Base-by-base conservation (phyloP, 2,329 filamentous ascomycete genomes). In the Ustulina deusta region DNA sequence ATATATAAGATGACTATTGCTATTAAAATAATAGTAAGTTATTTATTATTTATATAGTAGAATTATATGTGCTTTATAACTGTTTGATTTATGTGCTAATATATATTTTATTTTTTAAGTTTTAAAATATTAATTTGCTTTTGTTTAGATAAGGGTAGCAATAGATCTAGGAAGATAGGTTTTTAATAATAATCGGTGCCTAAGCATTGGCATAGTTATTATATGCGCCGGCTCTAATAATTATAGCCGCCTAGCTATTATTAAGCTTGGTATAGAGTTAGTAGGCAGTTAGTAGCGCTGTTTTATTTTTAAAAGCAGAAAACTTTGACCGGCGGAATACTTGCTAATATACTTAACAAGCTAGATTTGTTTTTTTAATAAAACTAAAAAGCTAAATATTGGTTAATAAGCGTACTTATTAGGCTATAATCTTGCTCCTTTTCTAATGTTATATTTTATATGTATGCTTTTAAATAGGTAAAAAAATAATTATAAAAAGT, bases 31-130 rank as follows among this genome's bases (percentile, higher is more conserved):
- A 44, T 44, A 20, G 17, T 44, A 44, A 44, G 15, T 9, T 44
- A n/a, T 44, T 44, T 20, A 44, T 44, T 44, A 44, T 44, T 44
- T 44, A 44, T 44, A 44, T 44, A 44, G n/a, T 44, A 44, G n/a
- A 44, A 20, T 6, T 44, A 44, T 20, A n/a, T n/a, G n/a, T n/a
- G n/a, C n/a, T n/a, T n/a, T n/a, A n/a, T n/a, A n/a, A n/a, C n/a
- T n/a, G n/a, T n/a, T n/a, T n/a, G n/a, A n/a, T n/a, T n/a, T n/a
- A n/a, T n/a, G n/a, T n/a, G n/a, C n/a, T n/a, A n/a, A n/a, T n/a
- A n/a, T n/a, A n/a, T n/a, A n/a, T n/a, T n/a, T n/a, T n/a, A n/a
- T n/a, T n/a, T n/a, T n/a, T n/a, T n/a, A n/a, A n/a, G n/a, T n/a
- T n/a, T n/a, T n/a, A n/a, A n/a, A n/a, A n/a, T n/a, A n/a, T n/a